Evolutionary conservation across 805 yeast species (phyloP), one percentile per base, ranked within the genome.

Genomic region (Lipomyces japonicus): DNA sequence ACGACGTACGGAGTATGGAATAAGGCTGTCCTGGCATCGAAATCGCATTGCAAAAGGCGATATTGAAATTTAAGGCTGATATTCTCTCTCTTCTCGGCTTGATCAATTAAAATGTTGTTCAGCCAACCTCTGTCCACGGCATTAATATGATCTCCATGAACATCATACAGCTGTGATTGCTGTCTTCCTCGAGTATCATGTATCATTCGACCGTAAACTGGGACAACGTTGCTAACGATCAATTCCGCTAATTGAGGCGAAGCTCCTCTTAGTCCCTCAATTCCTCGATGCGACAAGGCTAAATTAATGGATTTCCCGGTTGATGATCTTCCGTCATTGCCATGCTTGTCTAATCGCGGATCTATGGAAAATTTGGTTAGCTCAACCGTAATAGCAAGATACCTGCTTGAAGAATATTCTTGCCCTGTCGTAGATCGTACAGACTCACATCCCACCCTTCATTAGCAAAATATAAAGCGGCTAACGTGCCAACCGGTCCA

Each of bases 151-250:
- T 87, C 95, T 10, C 95, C 95, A 59, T 79, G 77, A 6, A 87
- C 69, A 3, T 95, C 96, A 65, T 90, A 90, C 39, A 71, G 58
- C 62, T 89, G 95, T 26, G 84, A 72, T 56, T 76, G 80, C 63
- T 80, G 82, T 19, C 68, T 65, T 0, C 95, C 95, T 10, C 72
- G 61, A 12, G 68, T 43, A 55, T 82, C 83, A 66, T 90, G 97
- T 50, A 90, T 81, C 96, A 89, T 88, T 38, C 97, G 73, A 1
- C 95, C 96, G 37, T 77, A 70, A 91, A 90, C 86, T 2, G 96
- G 96, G 23, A 86, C 83, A 22, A 86, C 77, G 37, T 78, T 77
- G 28, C 71, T 68, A 53, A 84, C 62, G 1, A 88, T 74, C 23
- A 80, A 63, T 0, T 70, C 66, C 10, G 84, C 79, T 72, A 88